Percentiles rank a stretch among this genome's conserved stretches.
Conservation (phyloP, 495 filamentous ascomycete genomes). For the Extremus antarcticus region DNA sequence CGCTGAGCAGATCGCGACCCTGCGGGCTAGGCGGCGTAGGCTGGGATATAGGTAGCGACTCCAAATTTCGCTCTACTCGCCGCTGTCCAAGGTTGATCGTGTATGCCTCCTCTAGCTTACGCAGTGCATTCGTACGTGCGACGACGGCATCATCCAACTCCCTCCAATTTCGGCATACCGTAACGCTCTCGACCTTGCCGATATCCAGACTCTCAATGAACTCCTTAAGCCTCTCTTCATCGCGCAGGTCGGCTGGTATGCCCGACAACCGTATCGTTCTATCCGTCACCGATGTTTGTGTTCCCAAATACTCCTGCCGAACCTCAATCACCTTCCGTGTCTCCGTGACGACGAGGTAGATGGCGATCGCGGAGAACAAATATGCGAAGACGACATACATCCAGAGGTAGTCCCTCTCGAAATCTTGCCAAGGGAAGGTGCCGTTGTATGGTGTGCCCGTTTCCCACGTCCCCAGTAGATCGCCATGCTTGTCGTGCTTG, state of each 20-base stretch:
- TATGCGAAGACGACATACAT: constrained; percentile 87
- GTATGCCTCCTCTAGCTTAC: constrained; percentile 77
- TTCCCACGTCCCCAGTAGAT: not conserved
- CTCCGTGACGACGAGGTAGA: constrained; percentile 74
- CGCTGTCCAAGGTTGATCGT: constrained; percentile 53
- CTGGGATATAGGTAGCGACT: constrained; percentile 41
- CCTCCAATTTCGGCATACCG: constrained; percentile 77
- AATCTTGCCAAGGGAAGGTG: constrained; percentile 12
- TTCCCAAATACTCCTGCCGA: constrained; percentile 84
- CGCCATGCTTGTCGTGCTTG: not conserved
- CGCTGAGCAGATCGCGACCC: constrained; percentile 21
- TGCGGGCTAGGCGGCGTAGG: constrained; percentile 36
- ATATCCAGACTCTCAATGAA: constrained; percentile 81
- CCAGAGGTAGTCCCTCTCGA: constrained; percentile 61
- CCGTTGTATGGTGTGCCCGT: constrained; percentile 13
- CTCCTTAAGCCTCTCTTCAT: constrained; percentile 73
- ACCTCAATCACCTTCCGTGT: constrained; percentile 73
- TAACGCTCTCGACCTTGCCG: constrained; percentile 86
- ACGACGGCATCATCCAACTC: constrained; percentile 68
- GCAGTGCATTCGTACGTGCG: constrained; percentile 50
- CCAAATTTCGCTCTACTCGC: constrained; percentile 36
- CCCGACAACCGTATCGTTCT: constrained; percentile 86
- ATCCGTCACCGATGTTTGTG: constrained; percentile 86
- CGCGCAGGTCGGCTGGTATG: constrained; percentile 67
- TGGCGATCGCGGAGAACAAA: constrained; percentile 67